Base-by-base conservation (phyloP, 2,329 filamentous ascomycete genomes). In the Botryosphaeria dothidea region DNA sequence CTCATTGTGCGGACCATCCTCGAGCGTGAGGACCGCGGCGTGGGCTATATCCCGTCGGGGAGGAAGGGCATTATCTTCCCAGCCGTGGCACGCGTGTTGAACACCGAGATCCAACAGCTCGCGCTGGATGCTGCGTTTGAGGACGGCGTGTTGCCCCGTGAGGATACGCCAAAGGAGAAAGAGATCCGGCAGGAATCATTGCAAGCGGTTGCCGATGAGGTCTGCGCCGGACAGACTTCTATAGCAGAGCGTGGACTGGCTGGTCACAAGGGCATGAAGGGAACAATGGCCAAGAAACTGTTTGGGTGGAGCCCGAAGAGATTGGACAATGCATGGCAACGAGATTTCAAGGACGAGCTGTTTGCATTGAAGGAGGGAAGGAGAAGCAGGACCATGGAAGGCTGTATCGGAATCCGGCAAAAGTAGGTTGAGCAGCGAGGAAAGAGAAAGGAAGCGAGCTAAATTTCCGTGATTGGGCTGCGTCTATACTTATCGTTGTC, bases 91-190 rank as follows among this genome's bases (percentile, higher is more conserved):
- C 66, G 68, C 9, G 48, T 63, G 9, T 62, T 69, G 2, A 64
- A 68, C 6, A 68, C 43, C 6, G 67, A 71, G 1, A 67, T 71
- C 34, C 67, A 67, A 15, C 66, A 66, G 41, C 13, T 45, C 5
- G 68, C 67, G 3, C 29, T 70, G 0, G 66, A 71, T 21, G 65
- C 34, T 34, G 70, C 69, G 3, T 71, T 71, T 25, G 67, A 61
- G 8, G 65, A 58, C 25, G 68, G 66, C 23, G 29, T 65, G 1
- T 31, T 71, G 13, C 70, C 68, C 4, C 45, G 67, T 0, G 67
- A 67, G 4, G 67, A 60, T 23, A 68, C 67, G 3, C 67, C 69
- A 5, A 51, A 70, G 17, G 25, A 68, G 7, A 68, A 61, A 45
- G 68, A 70, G 27, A 67, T 70, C 46, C 56, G 46, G 49, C 43